phyloP scores from a whole-genome alignment of 495 filamentous ascomycete genomes.

The Paragyromitra xinjiangensis region DNA sequence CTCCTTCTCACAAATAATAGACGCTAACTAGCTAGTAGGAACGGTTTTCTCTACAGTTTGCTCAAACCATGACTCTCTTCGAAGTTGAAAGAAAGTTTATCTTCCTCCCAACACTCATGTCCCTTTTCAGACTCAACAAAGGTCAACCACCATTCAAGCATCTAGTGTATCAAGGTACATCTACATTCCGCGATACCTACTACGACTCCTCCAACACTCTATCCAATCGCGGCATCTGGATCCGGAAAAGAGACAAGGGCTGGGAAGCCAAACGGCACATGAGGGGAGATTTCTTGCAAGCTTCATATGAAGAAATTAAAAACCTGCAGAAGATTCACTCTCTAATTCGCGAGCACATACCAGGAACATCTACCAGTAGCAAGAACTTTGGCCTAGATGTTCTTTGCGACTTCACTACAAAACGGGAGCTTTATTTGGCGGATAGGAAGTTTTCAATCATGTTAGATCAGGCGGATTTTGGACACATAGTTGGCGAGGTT shows the following conservation, averaged over 20 bases:
- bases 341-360: conserved; percentile 18
- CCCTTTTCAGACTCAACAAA: conserved; percentile 46
- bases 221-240: conserved; percentile 55
- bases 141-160: conserved; percentile 53
- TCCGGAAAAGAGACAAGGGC: conserved; percentile 53
- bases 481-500: conserved; percentile 60
- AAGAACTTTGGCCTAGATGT: conserved; percentile 53
- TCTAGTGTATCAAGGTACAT: conserved; percentile 43
- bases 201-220: conserved; percentile 56
- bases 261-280: conserved; percentile 58
- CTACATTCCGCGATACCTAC: conserved; percentile 58
- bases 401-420: conserved; percentile 57
- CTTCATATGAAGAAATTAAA: conserved; percentile 56
- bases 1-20: not conserved
- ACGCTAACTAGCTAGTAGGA: not conserved
- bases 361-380: not conserved
- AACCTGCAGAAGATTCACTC: conserved; percentile 29
- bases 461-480: conserved; percentile 58
- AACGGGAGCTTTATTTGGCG: conserved; percentile 57
- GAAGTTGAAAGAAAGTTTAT: conserved; percentile 61
- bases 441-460: conserved; percentile 59
- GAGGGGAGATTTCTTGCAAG: conserved; percentile 54
- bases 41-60: too few relatives aligned
- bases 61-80: conserved; percentile 41
- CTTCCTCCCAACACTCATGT: conserved; percentile 53